Evolutionary conservation across 2,329 filamentous ascomycete genomes (phyloP).

Genomic region (Sclerotinia spermophila): DNA sequence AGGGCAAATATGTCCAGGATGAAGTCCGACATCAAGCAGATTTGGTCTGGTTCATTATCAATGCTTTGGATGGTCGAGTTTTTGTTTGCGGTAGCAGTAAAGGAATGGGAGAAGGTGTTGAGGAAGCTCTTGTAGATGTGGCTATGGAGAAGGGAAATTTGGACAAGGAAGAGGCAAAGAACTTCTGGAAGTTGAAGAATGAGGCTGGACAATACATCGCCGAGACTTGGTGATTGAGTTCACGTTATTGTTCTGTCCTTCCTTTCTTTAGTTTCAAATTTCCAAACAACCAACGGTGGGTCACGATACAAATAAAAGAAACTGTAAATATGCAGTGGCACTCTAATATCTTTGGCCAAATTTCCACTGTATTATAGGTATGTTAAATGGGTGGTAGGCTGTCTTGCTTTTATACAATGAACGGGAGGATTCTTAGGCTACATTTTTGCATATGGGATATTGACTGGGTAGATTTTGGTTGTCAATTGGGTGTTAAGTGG

Average conservation of each 20-base stretch:
- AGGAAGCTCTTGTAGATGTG: conserved; percentile 81
- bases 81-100: conserved; percentile 95
- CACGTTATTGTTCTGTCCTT: background rate
- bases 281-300: background rate
- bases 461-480: background rate
- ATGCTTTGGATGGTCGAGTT: conserved; percentile 88
- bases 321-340: background rate
- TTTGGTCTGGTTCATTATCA: conserved; percentile 97
- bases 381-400: background rate
- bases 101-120: conserved; percentile 97
- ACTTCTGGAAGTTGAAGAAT: conserved; percentile 91
- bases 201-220: conserved; percentile 94
- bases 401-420: background rate
- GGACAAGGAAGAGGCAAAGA: conserved; percentile 72
- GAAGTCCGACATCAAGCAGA: conserved; percentile 89
- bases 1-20: conserved; percentile 92
- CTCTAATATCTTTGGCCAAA: background rate
- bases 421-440: background rate
- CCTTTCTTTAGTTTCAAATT: background rate
- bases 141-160: conserved; percentile 91
- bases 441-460: background rate
- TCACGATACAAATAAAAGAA: background rate
- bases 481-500: background rate
- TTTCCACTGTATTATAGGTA: background rate
- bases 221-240: conserved; percentile 59